Conservation (phyloP, 228 moss, liverwort and hornwort genomes). For the Sphagnum magellanicum region DNA sequence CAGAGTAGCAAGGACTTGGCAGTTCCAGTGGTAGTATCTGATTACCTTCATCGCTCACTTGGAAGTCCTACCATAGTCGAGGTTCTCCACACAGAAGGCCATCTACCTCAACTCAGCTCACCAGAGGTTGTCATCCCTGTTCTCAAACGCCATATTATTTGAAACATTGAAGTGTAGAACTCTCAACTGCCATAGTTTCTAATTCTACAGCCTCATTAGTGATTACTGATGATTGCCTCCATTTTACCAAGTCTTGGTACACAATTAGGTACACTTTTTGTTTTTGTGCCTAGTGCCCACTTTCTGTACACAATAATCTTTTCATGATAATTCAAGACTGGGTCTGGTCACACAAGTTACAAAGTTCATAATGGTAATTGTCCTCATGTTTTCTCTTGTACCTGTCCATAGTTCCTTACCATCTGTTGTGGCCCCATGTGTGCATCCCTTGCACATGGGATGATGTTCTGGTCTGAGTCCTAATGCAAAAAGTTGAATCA, state of each 20-base stretch:
- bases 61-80: conserved; percentile 67
- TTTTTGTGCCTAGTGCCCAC: conserved; percentile 1
- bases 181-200: too few relatives aligned
- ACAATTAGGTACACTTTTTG: too few relatives aligned
- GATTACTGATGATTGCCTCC: conserved; percentile 7
- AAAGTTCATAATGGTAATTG: too few relatives aligned
- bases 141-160: too few relatives aligned
- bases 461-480: too few relatives aligned
- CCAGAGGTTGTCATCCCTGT: too few relatives aligned
- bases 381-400: too few relatives aligned
- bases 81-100: conserved; percentile 3
- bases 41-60: conserved; percentile 47
- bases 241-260: not conserved
- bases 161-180: too few relatives aligned
- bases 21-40: conserved; percentile 62
- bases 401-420: too few relatives aligned
- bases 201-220: too few relatives aligned
- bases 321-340: not conserved
- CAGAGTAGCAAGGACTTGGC: conserved; percentile 66
- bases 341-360: conserved; percentile 1
- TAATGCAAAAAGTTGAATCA: not conserved
- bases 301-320: not conserved
- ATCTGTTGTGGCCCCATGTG: not conserved
- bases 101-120: too few relatives aligned
- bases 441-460: too few relatives aligned